Base-by-base conservation (phyloP, 192 early-diverging fungal species). In the Pilobolus umbonatus region DNA sequence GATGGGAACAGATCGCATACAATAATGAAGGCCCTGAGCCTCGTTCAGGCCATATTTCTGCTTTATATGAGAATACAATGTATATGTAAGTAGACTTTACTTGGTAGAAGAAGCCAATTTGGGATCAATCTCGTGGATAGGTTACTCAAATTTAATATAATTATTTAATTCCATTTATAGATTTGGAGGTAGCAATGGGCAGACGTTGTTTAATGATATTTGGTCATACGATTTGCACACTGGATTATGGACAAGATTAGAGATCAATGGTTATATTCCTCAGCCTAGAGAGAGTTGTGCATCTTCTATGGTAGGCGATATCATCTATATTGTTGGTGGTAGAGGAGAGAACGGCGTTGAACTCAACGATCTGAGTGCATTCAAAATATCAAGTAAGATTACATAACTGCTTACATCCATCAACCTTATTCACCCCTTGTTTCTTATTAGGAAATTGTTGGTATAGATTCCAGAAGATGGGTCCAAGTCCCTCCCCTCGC, bases 141-240 rank as follows among this genome's bases (percentile, higher is more conserved):
- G 52, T 54, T 36, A 34, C 12, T 38, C 52, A 12, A 54, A 54
- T 35, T 54, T 43, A 19, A 11, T 19, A 15, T n/a, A n/a, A n/a
- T n/a, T n/a, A n/a, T n/a, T n/a, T n/a, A n/a, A n/a, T n/a, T 22
- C 3, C 19, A 22, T 28, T 9, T 34, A 35, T 48, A 81, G 76
- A 34, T 83, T 83, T 62, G 81, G 81, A 62, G 81, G 81, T 17
- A 71, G 72, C 9, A 76, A 83, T 55, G 75, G 74, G 36, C 59
- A 79, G 28, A 61, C 49, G 42, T 69, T 72, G 21, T 79, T 72
- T 35, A 78, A 83, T 53, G 81, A 83, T 57, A 71, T 76, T 36
- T 83, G 81, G 81, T 71, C 67, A n/a, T 83, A 70, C 57, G 74
- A 80, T 35, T 64, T 71, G 7, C 53, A 69, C 15, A 65, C 55